Conservation (phyloP, 495 filamentous ascomycete genomes). For the Mycothermus thermophilus region DNA sequence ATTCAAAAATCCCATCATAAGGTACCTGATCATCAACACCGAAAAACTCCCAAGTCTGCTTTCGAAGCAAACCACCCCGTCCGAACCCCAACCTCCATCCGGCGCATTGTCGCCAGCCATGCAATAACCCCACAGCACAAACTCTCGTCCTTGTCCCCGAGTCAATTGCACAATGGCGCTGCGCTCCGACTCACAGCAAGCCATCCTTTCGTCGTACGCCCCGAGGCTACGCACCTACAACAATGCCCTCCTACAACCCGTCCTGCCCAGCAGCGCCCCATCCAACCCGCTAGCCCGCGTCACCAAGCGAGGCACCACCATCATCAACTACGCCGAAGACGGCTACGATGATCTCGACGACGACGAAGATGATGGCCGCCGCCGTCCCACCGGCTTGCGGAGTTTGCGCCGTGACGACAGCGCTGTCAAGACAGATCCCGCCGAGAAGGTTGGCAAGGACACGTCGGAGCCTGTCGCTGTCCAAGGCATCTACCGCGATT, state of each 20-base stretch:
- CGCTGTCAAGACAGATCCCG: constrained; percentile 37
- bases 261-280: constrained; percentile 53
- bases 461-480: constrained; percentile 64
- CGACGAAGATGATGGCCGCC: constrained; percentile 59
- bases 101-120: constrained; percentile 9
- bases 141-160: background rate
- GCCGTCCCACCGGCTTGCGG: constrained; percentile 71
- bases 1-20: too few relatives aligned
- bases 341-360: constrained; percentile 91
- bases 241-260: constrained; percentile 82
- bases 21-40: too few relatives aligned
- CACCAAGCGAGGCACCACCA: constrained; percentile 90
- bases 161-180: constrained; percentile 29
- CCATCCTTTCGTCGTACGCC: constrained; percentile 82
- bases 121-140: constrained; percentile 8
- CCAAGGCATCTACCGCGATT: constrained; percentile 84
- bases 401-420: constrained; percentile 70
- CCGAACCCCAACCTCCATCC: too few relatives aligned
- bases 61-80: too few relatives aligned
- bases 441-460: constrained; percentile 76
- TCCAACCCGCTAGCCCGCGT: constrained; percentile 61
- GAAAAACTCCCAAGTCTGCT: too few relatives aligned
- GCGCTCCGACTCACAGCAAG: constrained; percentile 47
- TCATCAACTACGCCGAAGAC: constrained; percentile 95
- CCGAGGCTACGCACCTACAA: constrained; percentile 81